Percentiles rank a stretch among this genome's conserved stretches.
Evolutionary conservation across 345 rosid species (phyloP).

Genomic region (Zanthoxylum bungeanum): DNA sequence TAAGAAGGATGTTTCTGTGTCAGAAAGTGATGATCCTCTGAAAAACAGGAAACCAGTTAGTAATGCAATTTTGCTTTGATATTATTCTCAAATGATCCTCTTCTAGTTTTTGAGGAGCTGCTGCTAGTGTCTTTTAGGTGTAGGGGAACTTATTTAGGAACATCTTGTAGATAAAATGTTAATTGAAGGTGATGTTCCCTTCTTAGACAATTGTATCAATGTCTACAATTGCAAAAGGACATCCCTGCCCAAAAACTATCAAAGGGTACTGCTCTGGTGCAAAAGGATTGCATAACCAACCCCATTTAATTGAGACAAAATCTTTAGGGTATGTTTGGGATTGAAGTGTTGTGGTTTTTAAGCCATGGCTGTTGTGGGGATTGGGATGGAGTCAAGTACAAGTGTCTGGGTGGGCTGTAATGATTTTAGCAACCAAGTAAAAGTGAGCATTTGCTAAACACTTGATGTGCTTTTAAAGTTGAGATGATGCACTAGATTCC

Average conservation of each 20-base stretch:
- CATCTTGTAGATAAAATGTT: not conserved
- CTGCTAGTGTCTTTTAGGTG: not conserved
- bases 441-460: not conserved
- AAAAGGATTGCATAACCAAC: not conserved
- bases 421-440: too few species aligned
- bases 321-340: not conserved
- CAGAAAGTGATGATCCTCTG: constrained; percentile 40
- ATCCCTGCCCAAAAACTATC: not conserved
- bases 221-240: not conserved
- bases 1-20: constrained; percentile 38
- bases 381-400: not conserved
- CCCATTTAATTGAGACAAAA: not conserved
- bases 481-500: not conserved
- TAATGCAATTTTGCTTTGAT: not conserved
- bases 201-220: not conserved
- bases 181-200: not conserved
- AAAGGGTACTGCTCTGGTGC: not conserved
- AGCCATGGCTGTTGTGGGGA: not conserved
- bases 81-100: not conserved
- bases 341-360: not conserved
- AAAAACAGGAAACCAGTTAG: constrained; percentile 66
- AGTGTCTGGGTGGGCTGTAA: not conserved
- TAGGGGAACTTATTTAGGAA: not conserved
- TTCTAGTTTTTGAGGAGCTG: not conserved
- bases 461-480: not conserved